Base-by-base conservation (phyloP, 371 early-diverging fungal species). In the Mucor piriformis region DNA sequence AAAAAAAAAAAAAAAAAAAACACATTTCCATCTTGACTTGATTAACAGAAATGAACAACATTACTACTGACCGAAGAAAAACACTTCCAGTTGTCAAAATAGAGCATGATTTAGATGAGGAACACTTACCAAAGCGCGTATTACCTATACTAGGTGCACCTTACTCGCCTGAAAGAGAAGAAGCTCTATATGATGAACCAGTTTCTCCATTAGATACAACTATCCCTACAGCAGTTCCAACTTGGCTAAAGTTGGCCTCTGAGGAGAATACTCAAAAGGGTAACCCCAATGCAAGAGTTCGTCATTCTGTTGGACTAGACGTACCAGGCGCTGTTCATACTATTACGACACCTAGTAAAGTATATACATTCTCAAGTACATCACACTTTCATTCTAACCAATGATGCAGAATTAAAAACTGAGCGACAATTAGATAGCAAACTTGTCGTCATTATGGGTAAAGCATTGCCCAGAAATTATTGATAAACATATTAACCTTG, bases 391-490 rank as follows among this genome's bases (percentile, higher is more conserved):
- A 25, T 24, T n/a, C 38, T 24, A 37, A 11, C 29, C 10, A 21
- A n/a, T 20, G 10, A 1, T 37, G 34, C 63, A 73, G 76, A 64
- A 57, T 47, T 64, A 23, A 63, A 59, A 18, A 63, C 61, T 23
- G 81, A 76, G 37, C 64, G 67, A 27, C 74, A 68, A 15, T 29
- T 72, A 20, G 81, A 81, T 46, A 76, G 71, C 34, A 87, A 85
- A 69, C 53, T 85, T 44, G 86, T 81, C 1, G 82, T 87, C 11
- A 77, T 85, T 43, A 87, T 87, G 88, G 86, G 88, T 85, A 82
- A 75, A 27, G n/a, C 29, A 29, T 29, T 29, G n/a, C n/a, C n/a
- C n/a, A 50, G 21, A 50, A 50, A 40, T 13, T 3, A 12, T 21
- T 43, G 10, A 42, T 42, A 18, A 18, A 42, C 10, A 38, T 38